These are phyloP conservation scores for Niebla homalea DNA, from an alignment of 495 filamentous ascomycete species.

Conservation along the genomic window DNA sequence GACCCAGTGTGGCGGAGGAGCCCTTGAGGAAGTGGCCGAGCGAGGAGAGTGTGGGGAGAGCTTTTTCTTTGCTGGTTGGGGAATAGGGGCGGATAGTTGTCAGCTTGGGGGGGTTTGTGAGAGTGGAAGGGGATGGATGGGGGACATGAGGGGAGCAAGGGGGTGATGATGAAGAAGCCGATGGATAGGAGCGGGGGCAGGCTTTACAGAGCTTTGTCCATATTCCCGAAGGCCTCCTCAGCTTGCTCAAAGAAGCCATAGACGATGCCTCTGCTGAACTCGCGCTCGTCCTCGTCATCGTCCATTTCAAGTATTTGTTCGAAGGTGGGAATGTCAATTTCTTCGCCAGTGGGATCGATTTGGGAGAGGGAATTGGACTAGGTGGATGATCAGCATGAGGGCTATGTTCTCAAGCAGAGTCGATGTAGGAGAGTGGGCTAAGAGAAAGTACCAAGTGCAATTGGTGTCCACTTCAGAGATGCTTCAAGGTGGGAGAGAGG, in stretches of 20 bases:
- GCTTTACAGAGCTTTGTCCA: slow-evolving; percentile 71
- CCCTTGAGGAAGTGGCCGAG: slow-evolving; percentile 96
- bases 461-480: too few species aligned
- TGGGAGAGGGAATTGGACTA: background rate
- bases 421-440: too few species aligned
- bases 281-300: slow-evolving; percentile 63
- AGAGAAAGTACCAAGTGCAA: too few species aligned
- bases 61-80: slow-evolving; percentile 38
- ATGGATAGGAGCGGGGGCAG: background rate
- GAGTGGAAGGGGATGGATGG: background rate
- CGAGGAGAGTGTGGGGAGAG: slow-evolving; percentile 60
- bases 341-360: slow-evolving; percentile 34
- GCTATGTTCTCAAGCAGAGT: too few species aligned
- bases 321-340: slow-evolving; percentile 68
- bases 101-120: background rate
- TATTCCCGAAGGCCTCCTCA: slow-evolving; percentile 68
- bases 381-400: too few species aligned
- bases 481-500: too few species aligned
- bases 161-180: background rate
- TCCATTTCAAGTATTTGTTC: slow-evolving; percentile 97
- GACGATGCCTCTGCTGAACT: slow-evolving; percentile 77
- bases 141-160: background rate
- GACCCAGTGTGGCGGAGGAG: slow-evolving; percentile 89
- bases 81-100: background rate
- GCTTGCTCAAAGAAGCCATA: slow-evolving; percentile 90